A percentile compares a stretch with the other conserved stretches of the same genome.
Conservation (phyloP, 192 early-diverging fungal genomes). For the Linnemannia schmuckeri region DNA sequence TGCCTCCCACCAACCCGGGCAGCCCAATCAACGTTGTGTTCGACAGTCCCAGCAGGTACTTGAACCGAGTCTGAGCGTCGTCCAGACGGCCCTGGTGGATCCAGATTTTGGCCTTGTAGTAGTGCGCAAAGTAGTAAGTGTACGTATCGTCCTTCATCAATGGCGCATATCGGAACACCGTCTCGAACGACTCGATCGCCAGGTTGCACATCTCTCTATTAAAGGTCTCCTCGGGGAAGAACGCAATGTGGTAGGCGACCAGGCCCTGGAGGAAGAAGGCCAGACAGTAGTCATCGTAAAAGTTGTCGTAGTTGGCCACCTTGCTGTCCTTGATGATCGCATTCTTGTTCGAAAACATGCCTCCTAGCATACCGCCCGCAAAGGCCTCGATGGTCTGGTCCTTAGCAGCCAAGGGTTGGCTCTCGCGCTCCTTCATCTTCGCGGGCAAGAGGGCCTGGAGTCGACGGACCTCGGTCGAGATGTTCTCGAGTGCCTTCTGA, state of each 20-base stretch:
- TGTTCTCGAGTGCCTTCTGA: slow-evolving; percentile 27
- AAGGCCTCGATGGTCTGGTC: slow-evolving; percentile 44
- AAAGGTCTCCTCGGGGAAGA: slow-evolving; percentile 57
- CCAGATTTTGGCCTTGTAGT: slow-evolving; percentile 71
- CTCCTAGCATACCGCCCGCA: slow-evolving; percentile 58
- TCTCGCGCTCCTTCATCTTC: slow-evolving; percentile 50
- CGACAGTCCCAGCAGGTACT: slow-evolving; percentile 59
- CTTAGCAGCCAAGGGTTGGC: slow-evolving; percentile 42
- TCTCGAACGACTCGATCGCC: slow-evolving; percentile 54
- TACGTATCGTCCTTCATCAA: slow-evolving; percentile 76
- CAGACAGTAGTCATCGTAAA: slow-evolving; percentile 86
- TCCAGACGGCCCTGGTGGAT: slow-evolving; percentile 55
- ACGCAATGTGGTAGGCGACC: slow-evolving; percentile 72
- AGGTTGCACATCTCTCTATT: slow-evolving; percentile 47
- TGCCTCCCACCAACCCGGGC: slow-evolving; percentile 63
- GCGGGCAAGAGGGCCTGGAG: slow-evolving; percentile 21
- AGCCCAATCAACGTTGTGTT: slow-evolving; percentile 56
- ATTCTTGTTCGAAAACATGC: slow-evolving; percentile 48
- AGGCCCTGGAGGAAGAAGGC: slow-evolving; percentile 77
- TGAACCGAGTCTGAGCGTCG: slow-evolving; percentile 63
- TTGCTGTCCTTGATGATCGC: slow-evolving; percentile 40
- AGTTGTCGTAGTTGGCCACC: slow-evolving; percentile 60
- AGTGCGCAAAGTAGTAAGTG: slow-evolving; percentile 67
- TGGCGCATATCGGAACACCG: slow-evolving; percentile 66
- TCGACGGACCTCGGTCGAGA: slow-evolving; percentile 40